phyloP scores from a whole-genome alignment of 2,329 filamentous ascomycete species.

The Fusarium avenaceum region DNA sequence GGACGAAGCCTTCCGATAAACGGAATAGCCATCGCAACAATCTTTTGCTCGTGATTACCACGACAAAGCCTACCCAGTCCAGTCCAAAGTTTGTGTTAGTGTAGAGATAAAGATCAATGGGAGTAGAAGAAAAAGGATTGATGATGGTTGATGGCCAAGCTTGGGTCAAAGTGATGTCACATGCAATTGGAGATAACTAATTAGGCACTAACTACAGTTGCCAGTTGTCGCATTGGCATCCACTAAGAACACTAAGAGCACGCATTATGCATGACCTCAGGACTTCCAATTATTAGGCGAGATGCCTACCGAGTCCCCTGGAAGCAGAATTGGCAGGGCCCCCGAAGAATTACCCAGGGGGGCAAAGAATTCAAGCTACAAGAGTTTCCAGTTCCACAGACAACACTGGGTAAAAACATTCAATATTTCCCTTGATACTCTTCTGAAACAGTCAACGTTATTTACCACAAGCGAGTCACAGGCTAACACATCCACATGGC shows the following conservation, averaged over 20 bases:
- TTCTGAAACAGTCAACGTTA: constrained; percentile 27
- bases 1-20: constrained; percentile 67
- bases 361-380: not conserved
- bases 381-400: not conserved
- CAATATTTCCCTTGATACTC: constrained; percentile 3
- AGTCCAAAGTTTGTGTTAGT: constrained; percentile 12
- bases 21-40: constrained; percentile 63
- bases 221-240: constrained; percentile 23
- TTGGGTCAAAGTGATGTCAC: constrained; percentile 48
- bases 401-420: constrained; percentile 12
- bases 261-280: constrained; percentile 39
- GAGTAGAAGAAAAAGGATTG: constrained; percentile 12
- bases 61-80: constrained; percentile 15
- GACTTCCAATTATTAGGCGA: constrained; percentile 23
- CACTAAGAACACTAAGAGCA: constrained; percentile 22
- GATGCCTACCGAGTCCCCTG: not conserved
- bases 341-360: not conserved
- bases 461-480: constrained; percentile 15
- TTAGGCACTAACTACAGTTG: not conserved
- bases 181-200: constrained; percentile 43
- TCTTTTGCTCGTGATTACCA: constrained; percentile 12
- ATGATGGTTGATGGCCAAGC: constrained; percentile 13
- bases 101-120: constrained; percentile 22
- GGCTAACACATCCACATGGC: constrained; percentile 27
- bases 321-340: constrained; percentile 1